Base-by-base conservation (phyloP, 2,329 filamentous ascomycete species). In the Sarocladium strictum region DNA sequence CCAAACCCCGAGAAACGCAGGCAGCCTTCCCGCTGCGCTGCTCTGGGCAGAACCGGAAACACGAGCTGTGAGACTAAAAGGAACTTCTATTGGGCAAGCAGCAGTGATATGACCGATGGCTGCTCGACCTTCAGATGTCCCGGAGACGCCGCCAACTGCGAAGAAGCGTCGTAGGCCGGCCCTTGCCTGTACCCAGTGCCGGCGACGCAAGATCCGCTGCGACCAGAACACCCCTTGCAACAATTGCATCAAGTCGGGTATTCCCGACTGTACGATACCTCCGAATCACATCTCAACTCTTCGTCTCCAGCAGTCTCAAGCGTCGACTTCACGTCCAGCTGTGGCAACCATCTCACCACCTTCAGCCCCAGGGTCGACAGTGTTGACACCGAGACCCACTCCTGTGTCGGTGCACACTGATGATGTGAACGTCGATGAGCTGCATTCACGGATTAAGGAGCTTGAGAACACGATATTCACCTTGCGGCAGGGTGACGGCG, bases 81-180 rank as follows among this genome's bases (percentile, higher is more conserved):
- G n/a, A n/a, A n/a, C n/a, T n/a, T n/a, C n/a, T n/a, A n/a, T n/a
- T n/a, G n/a, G n/a, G n/a, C n/a, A n/a, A n/a, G n/a, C n/a, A n/a
- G n/a, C n/a, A n/a, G n/a, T n/a, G n/a, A n/a, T n/a, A n/a, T n/a
- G n/a, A n/a, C n/a, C n/a, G n/a, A 32, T 32, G 29, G 29, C 29
- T 32, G 12, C 29, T 7, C 29, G 29, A 32, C 12, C 12, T 12
- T 6, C 6, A 32, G 12, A 32, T 32, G 35, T 19, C 35, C 9
- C 6, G 5, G 15, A 7, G n/a, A 38, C 35, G 9, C 35, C 35
- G 35, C 35, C 35, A 19, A 38, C 35, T 7, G 40, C 19, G 11
- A 14, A 69, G 69, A 29, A 83, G 71, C 12, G 76, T 71, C 23
- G 77, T 21, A 43, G 53, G 23, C 53, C 40, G 21, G 53, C 55